Evolutionary conservation across 2,329 filamentous ascomycete genomes (phyloP), one percentile per base, ranked within the genome.

Genomic region (Aspergillus sp.): DNA sequence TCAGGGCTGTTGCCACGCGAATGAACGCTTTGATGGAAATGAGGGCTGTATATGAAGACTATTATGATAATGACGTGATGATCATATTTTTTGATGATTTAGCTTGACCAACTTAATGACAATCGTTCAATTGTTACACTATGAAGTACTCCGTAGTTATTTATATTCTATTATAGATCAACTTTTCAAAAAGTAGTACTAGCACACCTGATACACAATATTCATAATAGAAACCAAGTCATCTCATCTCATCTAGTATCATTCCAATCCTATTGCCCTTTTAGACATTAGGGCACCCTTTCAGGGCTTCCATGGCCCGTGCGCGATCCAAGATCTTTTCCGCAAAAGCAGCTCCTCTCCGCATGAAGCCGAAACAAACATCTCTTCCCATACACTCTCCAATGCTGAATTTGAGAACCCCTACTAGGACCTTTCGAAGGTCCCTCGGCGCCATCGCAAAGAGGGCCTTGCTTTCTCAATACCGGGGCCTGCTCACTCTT

Each of bases 401-500:
- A 53, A 66, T 66, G 62, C 50, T 63, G 26, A 52, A 41, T 26
- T 37, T 44, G 45, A 53, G 48, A 42, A 34, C 40, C n/a, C 26
- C 53, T 29, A 40, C 43, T 37, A 43, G 48, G 33, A 42, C 42
- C 9, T 45, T 59, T 39, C 58, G 58, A 42, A 58, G 47, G 39
- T 50, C 48, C 7, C 29, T 51, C 33, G 40, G 32, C 26, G 33
- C 33, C 10, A 35, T 44, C 39, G 42, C 45, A 4, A 52, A 37
- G 40, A 42, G 35, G 10, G 28, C 39, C 12, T 28, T 31, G 11
- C 6, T 36, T 40, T 27, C 33, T 33, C 32, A 28, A 13, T 36
- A 49, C n/a, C 55, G 63, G n/a, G 53, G 58, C 11, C 50, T 72
- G 34, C 57, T 72, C 28, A 73, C 70, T 3, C 64, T 73, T 33